Base-by-base conservation (phyloP, 768 basidiomycete species). In the Rhodocollybia butyracea region DNA sequence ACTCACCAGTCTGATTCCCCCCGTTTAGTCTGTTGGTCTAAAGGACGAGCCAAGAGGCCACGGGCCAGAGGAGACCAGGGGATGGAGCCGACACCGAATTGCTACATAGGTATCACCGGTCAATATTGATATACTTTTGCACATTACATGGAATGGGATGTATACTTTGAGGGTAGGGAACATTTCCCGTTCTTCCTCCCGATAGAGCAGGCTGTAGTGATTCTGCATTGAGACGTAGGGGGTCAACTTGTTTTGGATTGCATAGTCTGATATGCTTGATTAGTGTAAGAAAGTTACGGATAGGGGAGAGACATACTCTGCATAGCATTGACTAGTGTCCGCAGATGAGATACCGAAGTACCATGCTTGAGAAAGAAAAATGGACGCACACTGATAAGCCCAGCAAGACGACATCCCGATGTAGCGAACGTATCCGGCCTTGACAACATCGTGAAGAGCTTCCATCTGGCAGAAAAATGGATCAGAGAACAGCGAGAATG, bases 151-250 rank as follows among this genome's bases (percentile, higher is more conserved):
- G 19, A 51, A 8, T 22, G 10, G 30, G 10, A 13, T 5, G 13
- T 19, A 17, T 42, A 77, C 80, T 69, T 81, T 80, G 31, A 82
- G 67, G 1, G 77, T 78, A 2, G 85, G 85, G 60, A 84, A 80
- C 81, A 83, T 82, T 60, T 83, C 82, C 2, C 81, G 70, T 61
- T 83, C 84, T 61, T 88, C 85, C 63, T 88, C 86, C 15, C 85
- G 72, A 60, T 88, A 87, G 12, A 82, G 62, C 8, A 84, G 66
- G 56, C 70, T 82, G 64, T 87, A 79, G 56, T 83, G 82, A 61
- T 87, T 87, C 65, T 87, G 85, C 84, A 86, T 84, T 0, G 81
- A 82, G 62, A 86, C 82, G 68, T 86, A 86, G 1, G 80, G 80
- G 0, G 80, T 82, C 2, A 82, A 68, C 7, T 77, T 75, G 64